Conservation (phyloP, 345 rosid species). For the Acer negundo region DNA sequence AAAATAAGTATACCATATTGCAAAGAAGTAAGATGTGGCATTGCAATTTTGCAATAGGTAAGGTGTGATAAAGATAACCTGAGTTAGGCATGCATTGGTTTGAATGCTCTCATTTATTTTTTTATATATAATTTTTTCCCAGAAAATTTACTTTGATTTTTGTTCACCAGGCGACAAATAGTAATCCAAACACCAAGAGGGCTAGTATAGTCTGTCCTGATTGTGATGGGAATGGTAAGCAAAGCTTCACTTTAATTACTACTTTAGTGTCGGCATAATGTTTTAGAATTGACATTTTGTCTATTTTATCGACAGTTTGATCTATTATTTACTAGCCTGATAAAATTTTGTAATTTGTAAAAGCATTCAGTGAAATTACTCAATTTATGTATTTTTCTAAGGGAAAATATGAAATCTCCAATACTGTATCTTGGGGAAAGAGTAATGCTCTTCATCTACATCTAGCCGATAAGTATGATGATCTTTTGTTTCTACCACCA, state of each 20-base stretch:
- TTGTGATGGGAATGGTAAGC: slow-evolving; percentile 77
- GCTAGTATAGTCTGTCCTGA: slow-evolving; percentile 74
- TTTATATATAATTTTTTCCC: background rate
- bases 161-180: slow-evolving; percentile 53
- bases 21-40: background rate
- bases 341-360: background rate
- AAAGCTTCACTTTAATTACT: background rate
- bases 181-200: slow-evolving; percentile 36
- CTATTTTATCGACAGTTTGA: background rate
- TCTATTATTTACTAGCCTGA: background rate
- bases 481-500: background rate
- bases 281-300: background rate
- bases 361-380: background rate
- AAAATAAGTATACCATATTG: background rate
- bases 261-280: background rate
- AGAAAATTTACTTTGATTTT: slow-evolving; percentile 11
- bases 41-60: background rate
- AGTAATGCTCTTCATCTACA: background rate
- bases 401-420: background rate
- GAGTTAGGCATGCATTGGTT: background rate
- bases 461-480: background rate
- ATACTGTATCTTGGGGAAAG: background rate
- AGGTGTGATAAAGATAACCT: background rate
- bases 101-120: background rate
- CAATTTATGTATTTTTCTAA: background rate